Conservation (phyloP, 2,329 filamentous ascomycete species). For the Madurella fahalii region DNA sequence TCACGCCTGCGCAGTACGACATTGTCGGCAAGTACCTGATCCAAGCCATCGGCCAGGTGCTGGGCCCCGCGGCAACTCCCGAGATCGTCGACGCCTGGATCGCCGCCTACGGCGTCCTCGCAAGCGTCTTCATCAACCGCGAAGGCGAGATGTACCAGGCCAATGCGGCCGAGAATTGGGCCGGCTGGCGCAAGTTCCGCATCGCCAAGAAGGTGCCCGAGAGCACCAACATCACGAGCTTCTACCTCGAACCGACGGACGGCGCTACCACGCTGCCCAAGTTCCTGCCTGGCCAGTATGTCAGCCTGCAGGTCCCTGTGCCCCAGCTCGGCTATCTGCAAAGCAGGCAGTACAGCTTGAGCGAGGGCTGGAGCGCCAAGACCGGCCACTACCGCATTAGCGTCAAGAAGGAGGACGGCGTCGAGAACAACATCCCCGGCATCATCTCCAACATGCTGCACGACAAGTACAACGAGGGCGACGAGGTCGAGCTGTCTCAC, state of each 20-base stretch:
- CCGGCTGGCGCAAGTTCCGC: constrained; percentile 62
- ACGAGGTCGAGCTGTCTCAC: constrained; percentile 51
- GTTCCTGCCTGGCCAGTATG: constrained; percentile 69
- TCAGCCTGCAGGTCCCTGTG: constrained; percentile 58
- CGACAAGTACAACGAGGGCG: constrained; percentile 44
- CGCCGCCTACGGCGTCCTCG: constrained; percentile 68
- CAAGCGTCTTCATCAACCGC: constrained; percentile 64
- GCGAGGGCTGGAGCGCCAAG: constrained; percentile 48
- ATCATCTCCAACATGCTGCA: constrained; percentile 53
- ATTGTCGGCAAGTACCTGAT: constrained; percentile 68
- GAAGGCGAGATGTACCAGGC: constrained; percentile 60
- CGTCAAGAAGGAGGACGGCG: constrained; percentile 60
- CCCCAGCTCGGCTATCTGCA: constrained; percentile 60
- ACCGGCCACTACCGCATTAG: constrained; percentile 65
- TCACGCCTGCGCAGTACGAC: constrained; percentile 64
- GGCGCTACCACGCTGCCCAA: constrained; percentile 50
- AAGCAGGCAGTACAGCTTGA: constrained; percentile 71
- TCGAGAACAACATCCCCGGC: constrained; percentile 38
- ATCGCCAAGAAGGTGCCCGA: constrained; percentile 63
- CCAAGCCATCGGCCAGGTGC: constrained; percentile 61
- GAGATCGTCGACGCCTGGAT: constrained; percentile 67
- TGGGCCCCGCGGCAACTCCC: constrained; percentile 62
- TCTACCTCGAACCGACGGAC: constrained; percentile 63
- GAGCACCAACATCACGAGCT: constrained; percentile 64
- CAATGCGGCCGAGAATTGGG: constrained; percentile 52